Base-by-base conservation (phyloP, 306 rosid genomes). In the Abrus pulchellus region DNA sequence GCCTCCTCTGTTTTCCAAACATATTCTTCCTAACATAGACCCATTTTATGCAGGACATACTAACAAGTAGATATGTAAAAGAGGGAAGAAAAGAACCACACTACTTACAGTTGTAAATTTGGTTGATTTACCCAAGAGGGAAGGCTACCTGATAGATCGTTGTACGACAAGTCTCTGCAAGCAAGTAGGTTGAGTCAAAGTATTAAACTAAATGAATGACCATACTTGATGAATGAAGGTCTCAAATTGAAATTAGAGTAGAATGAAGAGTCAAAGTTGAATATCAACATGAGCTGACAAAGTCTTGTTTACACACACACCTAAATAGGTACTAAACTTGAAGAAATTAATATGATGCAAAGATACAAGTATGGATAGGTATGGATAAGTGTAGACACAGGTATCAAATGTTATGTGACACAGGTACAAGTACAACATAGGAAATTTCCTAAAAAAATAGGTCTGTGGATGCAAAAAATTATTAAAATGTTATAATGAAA, bases 141-240 rank as follows among this genome's bases (percentile, higher is more conserved):
- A 69, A 94, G 30, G 79, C 84, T 85, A 68, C 98, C 98, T 3
- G 83, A 48, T 75, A 92, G 83, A 75, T 85, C 62, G 78, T 94
- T 94, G 94, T 94, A 92, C 7, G 97, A 94, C 68, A 92, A 60
- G 85, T 94, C 98, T 82, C 98, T 94, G 90, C 87, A 81, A 87
- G 49, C 52, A 69, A 38, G 61, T 70, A 6, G 72, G 61, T 70
- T 9, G 72, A 68, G 50, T 45, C 74, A 50, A 72, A 71, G 27
- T 6, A 63, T 45, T 71, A 50, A 72, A 71, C 33, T 6, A 63
- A 52, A 48, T 53, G 40, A 70, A 36, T 20, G 52, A 68, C 50
- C 53, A 7, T 52, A 48, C 28, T 40, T 30, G 32, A 72, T 10
- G 6, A 71, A 44, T 65, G 34, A 9, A 76, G 29, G 59, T 43